These are phyloP conservation scores for Aspergillus felis DNA, from an alignment of 2,329 filamentous ascomycete genomes.

Conservation along the genomic window DNA sequence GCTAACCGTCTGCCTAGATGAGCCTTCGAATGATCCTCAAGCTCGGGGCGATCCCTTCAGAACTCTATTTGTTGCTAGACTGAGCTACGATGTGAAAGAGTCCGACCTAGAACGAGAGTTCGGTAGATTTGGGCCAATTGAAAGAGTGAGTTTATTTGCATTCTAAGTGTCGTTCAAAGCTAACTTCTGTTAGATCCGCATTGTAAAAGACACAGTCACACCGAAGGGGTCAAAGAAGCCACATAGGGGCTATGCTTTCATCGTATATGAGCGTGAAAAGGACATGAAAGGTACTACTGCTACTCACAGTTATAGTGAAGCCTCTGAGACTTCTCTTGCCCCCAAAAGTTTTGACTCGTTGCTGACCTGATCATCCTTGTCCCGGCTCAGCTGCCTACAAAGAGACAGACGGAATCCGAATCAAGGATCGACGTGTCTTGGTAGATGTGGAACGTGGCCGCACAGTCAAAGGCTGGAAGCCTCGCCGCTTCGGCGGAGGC, in stretches of 20 bases:
- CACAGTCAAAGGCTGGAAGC: slow-evolving; percentile 90
- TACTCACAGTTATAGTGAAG: slow-evolving; percentile 10
- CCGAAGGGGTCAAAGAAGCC: slow-evolving; percentile 77
- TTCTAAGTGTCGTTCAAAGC: background rate
- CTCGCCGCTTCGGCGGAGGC: slow-evolving; percentile 84
- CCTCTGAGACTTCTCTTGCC: background rate
- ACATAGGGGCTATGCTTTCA: slow-evolving; percentile 89
- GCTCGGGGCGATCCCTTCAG: slow-evolving; percentile 91
- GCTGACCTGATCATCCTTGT: slow-evolving; percentile 34
- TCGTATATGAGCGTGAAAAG: slow-evolving; percentile 94
- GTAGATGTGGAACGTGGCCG: slow-evolving; percentile 95
- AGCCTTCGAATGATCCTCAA: slow-evolving; percentile 79
- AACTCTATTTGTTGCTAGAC: slow-evolving; percentile 84
- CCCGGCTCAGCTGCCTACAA: slow-evolving; percentile 80
- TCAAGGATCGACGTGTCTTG: slow-evolving; percentile 86
- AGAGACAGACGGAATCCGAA: slow-evolving; percentile 79
- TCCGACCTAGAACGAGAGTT: slow-evolving; percentile 92
- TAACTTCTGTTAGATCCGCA: slow-evolving; percentile 65
- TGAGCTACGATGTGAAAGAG: slow-evolving; percentile 85
- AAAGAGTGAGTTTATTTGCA: slow-evolving; percentile 60
- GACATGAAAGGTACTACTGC: slow-evolving; percentile 88
- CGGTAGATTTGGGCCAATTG: slow-evolving; percentile 87
- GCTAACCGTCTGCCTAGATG: slow-evolving; percentile 51
- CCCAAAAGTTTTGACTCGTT: slow-evolving; percentile 14
- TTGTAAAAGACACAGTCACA: slow-evolving; percentile 65